Conservation (phyloP, 352 stramenopile genomes). For the Globisporangium cederbergense region DNA sequence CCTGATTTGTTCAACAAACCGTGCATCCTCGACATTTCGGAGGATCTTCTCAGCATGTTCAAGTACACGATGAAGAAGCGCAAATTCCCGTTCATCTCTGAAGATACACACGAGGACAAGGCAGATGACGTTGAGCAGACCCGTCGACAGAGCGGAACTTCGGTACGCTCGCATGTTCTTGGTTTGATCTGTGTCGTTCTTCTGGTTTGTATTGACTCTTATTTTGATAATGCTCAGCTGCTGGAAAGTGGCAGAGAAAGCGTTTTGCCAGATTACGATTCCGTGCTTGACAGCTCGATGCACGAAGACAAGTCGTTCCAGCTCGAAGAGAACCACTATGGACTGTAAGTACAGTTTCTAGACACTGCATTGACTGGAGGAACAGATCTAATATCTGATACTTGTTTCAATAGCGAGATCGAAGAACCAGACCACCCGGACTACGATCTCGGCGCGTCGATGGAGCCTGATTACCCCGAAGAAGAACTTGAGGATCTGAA, state of each 20-base stretch:
- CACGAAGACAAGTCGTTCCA: conserved; percentile 44
- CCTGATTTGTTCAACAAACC: conserved; percentile 58
- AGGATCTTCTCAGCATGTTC: conserved; percentile 74
- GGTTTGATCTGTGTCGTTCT: not conserved
- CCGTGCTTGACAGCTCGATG: conserved; percentile 14
- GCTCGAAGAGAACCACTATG: conserved; percentile 25
- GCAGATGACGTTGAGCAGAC: conserved; percentile 60
- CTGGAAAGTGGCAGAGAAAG: conserved; percentile 14
- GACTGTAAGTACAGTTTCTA: conserved; percentile 10
- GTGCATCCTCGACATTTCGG: conserved; percentile 52
- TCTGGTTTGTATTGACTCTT: not conserved
- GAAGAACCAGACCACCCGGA: conserved; percentile 45
- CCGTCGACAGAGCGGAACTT: conserved; percentile 57
- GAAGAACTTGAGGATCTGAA: conserved; percentile 62
- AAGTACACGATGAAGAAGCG: conserved; percentile 83
- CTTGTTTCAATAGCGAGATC: conserved; percentile 16
- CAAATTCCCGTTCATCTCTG: conserved; percentile 65
- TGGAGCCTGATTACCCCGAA: conserved; percentile 38
- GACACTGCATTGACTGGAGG: not conserved
- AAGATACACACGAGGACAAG: conserved; percentile 18
- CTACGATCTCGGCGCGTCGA: conserved; percentile 49
- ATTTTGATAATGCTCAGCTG: not conserved
- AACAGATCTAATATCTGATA: not conserved
- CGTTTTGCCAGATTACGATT: conserved; percentile 12
- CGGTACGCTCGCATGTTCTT: conserved; percentile 27